Base-by-base conservation (phyloP, 2,329 filamentous ascomycete genomes). In the Sporothrix globosa region DNA sequence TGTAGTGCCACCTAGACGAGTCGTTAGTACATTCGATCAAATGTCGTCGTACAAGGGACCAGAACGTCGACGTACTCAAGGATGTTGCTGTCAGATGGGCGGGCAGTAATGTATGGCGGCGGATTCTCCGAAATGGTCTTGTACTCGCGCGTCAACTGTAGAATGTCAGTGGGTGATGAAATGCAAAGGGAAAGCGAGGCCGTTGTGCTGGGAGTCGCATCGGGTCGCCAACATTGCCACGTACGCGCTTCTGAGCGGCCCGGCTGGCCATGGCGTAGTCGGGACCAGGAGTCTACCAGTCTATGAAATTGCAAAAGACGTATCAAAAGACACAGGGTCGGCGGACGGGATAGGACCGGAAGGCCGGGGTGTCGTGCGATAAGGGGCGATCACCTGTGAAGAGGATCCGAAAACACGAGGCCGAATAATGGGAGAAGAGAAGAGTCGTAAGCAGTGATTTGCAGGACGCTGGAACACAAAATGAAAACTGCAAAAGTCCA, bases 71-170 rank as follows among this genome's bases (percentile, higher is more conserved):
- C 87, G 72, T 82, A 92, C 91, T 97, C 94, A 63, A 97, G 87
- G 74, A 97, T 97, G 80, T 97, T 97, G 54, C 88, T 87, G 74
- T 97, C 94, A 52, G 93, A 96, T 13, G 93, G 93, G 78, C 97
- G 93, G 17, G 94, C 93, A 67, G 88, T 85, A 76, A 97, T 97
- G 82, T 92, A 97, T 68, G 93, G 93, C 48, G 93, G 93, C 13
- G 94, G 93, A 76, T 93, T 95, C 76, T 87, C 84, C 19, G 85
- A 83, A 74, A 89, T 88, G 73, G 83, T 82, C 78, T 88, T 88
- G 81, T 86, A 89, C 77, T 88, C 87, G 80, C 86, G 85, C 75
- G 87, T 87, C 79, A 88, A 84, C 86, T 87, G 74, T 13, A 30
- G 39, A 14, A 3, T 41, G 50, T 70, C 24, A 66, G 68, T 27